Conservation (phyloP, 257 asterid species). For the Avicennia marina region DNA sequence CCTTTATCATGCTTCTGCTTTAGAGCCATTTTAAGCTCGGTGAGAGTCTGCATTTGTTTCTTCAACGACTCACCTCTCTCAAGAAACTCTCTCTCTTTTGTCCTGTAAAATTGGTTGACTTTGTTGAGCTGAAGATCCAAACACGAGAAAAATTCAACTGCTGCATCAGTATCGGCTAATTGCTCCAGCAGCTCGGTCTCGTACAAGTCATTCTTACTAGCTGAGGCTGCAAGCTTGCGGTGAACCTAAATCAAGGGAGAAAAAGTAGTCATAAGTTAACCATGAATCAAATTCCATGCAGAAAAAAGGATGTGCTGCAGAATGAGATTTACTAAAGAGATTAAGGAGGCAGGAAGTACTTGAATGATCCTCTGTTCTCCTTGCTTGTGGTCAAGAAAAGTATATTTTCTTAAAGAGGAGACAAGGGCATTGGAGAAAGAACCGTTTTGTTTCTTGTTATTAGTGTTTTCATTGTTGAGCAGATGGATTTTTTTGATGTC, state of each 20-base stretch:
- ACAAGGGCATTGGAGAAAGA: conserved; percentile 19
- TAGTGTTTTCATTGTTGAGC: conserved; percentile 22
- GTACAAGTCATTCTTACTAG: conserved; percentile 53
- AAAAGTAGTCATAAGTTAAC: too few species aligned
- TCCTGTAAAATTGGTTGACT: conserved; percentile 70
- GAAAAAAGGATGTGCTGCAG: neutral
- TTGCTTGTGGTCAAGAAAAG: conserved; percentile 36
- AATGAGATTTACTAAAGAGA: neutral
- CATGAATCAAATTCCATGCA: neutral
- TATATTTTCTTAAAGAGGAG: conserved; percentile 34
- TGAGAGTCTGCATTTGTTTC: conserved; percentile 78
- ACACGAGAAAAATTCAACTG: conserved; percentile 61
- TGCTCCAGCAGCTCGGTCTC: conserved; percentile 77
- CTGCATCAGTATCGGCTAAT: conserved; percentile 65
- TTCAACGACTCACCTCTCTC: conserved; percentile 73
- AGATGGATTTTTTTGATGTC: conserved; percentile 68
- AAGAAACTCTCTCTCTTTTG: conserved; percentile 76
- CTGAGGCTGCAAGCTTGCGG: conserved; percentile 41
- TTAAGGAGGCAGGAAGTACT: conserved; percentile 21
- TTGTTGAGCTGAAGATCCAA: conserved; percentile 83
- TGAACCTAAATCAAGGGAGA: conserved; percentile 71
- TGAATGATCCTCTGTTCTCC: conserved; percentile 51
- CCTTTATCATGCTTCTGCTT: conserved; percentile 33
- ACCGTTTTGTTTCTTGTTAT: conserved; percentile 15
- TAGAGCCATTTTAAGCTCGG: conserved; percentile 55